Percentiles rank a stretch among this genome's conserved stretches.
These are phyloP conservation scores for Anisodus acutangulus DNA, from an alignment of 257 asterid species.

Conservation along the genomic window DNA sequence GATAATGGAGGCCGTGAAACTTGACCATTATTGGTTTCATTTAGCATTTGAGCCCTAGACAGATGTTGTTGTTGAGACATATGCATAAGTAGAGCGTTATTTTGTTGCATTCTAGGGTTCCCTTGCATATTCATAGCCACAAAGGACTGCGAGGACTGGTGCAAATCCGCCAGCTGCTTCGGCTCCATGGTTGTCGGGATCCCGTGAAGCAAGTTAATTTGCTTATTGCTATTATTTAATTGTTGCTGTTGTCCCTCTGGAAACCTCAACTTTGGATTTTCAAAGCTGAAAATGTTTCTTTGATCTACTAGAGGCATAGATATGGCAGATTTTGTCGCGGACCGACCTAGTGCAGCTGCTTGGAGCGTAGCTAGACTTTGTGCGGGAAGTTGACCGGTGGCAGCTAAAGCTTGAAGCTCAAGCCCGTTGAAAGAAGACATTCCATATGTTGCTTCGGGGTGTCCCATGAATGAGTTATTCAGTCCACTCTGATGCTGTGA, in stretches of 20 bases:
- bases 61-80: slow-evolving; percentile 69
- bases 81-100: slow-evolving; percentile 45
- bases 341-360: slow-evolving; percentile 65
- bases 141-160: slow-evolving; percentile 62
- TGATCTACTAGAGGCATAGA: slow-evolving; percentile 62
- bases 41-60: slow-evolving; percentile 52
- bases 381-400: slow-evolving; percentile 70
- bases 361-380: slow-evolving; percentile 85
- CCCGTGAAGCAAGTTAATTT: slow-evolving; percentile 78
- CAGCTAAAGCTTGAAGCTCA: slow-evolving; percentile 81
- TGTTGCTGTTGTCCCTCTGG: slow-evolving; percentile 53
- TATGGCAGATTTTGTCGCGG: slow-evolving; percentile 50
- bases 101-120: slow-evolving; percentile 52
- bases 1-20: slow-evolving; percentile 43
- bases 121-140: slow-evolving; percentile 57
- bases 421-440: slow-evolving; percentile 63
- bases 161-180: slow-evolving; percentile 73
- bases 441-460: slow-evolving; percentile 65
- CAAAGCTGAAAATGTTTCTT: slow-evolving; percentile 73
- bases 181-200: slow-evolving; percentile 89
- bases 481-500: slow-evolving; percentile 50
- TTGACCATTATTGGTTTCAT: slow-evolving; percentile 49
- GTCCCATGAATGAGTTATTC: slow-evolving; percentile 61
- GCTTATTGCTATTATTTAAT: slow-evolving; percentile 51
- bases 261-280: slow-evolving; percentile 61